These are phyloP conservation scores for Suillus clintonianus DNA, from an alignment of 768 basidiomycete genomes.

Conservation along the genomic window DNA sequence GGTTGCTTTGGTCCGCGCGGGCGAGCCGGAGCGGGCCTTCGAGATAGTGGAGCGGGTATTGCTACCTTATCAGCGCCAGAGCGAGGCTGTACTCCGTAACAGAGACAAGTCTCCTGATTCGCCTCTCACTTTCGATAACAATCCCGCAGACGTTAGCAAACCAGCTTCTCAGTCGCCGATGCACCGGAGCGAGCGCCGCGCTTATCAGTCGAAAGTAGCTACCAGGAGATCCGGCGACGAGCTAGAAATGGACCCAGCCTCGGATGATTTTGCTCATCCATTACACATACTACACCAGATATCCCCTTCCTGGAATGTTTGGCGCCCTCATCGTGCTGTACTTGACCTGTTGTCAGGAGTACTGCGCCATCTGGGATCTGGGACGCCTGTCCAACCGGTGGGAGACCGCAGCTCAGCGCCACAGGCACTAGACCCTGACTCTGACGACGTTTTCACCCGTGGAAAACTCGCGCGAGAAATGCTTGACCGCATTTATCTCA, in stretches of 20 bases:
- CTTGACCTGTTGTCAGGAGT: constrained; percentile 49
- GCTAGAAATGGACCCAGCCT: constrained; percentile 16
- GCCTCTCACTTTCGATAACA: constrained; percentile 42
- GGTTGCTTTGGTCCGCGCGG: constrained; percentile 75
- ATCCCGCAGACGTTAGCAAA: constrained; percentile 22
- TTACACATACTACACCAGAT: constrained; percentile 63
- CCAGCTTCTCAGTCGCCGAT: constrained; percentile 32
- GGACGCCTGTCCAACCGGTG: constrained; percentile 49
- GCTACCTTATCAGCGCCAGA: constrained; percentile 52
- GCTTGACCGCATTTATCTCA: constrained; percentile 46
- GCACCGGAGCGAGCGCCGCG: constrained; percentile 27
- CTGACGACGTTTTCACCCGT: constrained; percentile 22
- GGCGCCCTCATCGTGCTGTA: constrained; percentile 61
- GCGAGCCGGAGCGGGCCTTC: constrained; percentile 82
- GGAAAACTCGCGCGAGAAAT: constrained; percentile 39
- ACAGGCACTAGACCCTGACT: constrained; percentile 16
- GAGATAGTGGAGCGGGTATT: constrained; percentile 79
- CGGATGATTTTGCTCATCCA: constrained; percentile 56
- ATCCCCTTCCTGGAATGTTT: constrained; percentile 62
- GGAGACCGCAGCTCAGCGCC: constrained; percentile 17
- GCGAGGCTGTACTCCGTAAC: constrained; percentile 16
- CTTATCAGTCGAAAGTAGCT: constrained; percentile 20
- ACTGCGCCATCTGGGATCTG: constrained; percentile 49
- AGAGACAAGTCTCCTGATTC: constrained; percentile 36
- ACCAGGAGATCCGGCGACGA: constrained; percentile 13